These are phyloP conservation scores for Vitis hybrid DNA, from an alignment of 177 flowering plant genomes.

Conservation along the genomic window DNA sequence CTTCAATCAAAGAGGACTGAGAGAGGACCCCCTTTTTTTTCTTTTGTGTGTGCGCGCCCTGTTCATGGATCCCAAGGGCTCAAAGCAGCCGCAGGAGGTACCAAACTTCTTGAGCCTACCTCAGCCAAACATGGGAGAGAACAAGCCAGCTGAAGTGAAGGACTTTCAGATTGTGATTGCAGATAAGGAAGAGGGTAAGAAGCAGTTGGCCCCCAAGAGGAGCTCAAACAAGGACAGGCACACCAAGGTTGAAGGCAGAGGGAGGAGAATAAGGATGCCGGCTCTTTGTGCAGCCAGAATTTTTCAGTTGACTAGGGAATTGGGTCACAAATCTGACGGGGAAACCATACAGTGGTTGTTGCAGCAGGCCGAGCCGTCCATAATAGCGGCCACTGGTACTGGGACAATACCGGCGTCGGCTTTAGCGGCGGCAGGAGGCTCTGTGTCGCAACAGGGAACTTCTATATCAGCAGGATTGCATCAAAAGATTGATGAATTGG, in stretches of 20 bases:
- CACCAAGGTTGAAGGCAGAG: constrained; percentile 60
- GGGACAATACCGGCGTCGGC: constrained; percentile 60
- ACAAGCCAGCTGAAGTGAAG: constrained; percentile 41
- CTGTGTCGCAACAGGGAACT: constrained; percentile 42
- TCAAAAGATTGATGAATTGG: constrained; percentile 35
- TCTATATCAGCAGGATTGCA: constrained; percentile 43
- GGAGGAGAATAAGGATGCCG: constrained; percentile 57
- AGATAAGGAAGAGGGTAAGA: constrained; percentile 36
- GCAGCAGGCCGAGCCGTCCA: constrained; percentile 61
- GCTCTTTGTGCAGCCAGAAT: constrained; percentile 63
- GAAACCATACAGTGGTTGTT: constrained; percentile 60
- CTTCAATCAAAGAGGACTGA: constrained; percentile 30
- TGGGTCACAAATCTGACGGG: constrained; percentile 62
- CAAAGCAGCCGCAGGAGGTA: constrained; percentile 28
- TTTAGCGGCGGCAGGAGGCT: constrained; percentile 33
- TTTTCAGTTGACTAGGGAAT: constrained; percentile 53
- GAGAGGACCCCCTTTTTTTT: background rate
- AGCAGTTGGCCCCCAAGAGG: constrained; percentile 46
- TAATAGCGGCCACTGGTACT: constrained; percentile 51
- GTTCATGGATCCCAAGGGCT: constrained; percentile 51
- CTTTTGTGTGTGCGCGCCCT: background rate
- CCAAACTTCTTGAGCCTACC: constrained; percentile 40
- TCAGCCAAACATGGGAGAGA: constrained; percentile 31
- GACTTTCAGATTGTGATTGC: constrained; percentile 52
- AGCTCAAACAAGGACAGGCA: constrained; percentile 57